Evolutionary conservation across 305 asterid species (phyloP), one percentile per base, ranked within the genome.

Genomic region (Fraxinus sp.): DNA sequence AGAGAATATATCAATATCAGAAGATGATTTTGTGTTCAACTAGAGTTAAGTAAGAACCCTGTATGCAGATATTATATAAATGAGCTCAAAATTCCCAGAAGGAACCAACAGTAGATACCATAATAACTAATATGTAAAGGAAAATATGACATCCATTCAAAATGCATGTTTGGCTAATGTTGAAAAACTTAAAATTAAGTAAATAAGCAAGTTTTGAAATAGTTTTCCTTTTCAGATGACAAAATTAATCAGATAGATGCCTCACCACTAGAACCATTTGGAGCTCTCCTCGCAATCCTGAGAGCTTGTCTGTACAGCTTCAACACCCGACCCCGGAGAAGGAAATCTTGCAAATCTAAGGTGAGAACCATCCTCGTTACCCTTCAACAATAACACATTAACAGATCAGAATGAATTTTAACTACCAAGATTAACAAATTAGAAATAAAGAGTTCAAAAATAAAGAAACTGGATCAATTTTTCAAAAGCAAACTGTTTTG

Each of bases 261-360:
- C 76, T 80, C 33, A 94, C 98, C 92, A 90, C 88, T 93, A 24
- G 97, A 81, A 81, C 90, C 84, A 18, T 11, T 72, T 1, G 99
- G 98, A 3, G 97, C 97, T 87, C 98, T 90, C 20, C 89, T 85
- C 32, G 95, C 90, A 87, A 88, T 87, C 85, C 97, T 87, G 59
- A 94, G 92, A 86, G 98, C 94, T 39, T 91, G 94, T 78, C 98
- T 86, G 90, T 94, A 95, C 71, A 94, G 93, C 91, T 89, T 92
- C 59, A 93, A 84, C 80, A 94, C 97, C 86, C 91, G 88, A 81
- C 95, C 95, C 73, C 99, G 94, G 76, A 94, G 88, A 66, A 95
- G 94, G 75, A 95, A 95, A 79, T 90, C 97, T 88, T 91, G 93
- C 88, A 94, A 90, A 93, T 92, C 94, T 86, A 95, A 84, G 7